Percentiles rank a stretch among this genome's conserved stretches.
These are phyloP conservation scores for Coniochaeta pulveracea DNA, from an alignment of 2,329 filamentous ascomycete species.

Conservation along the genomic window DNA sequence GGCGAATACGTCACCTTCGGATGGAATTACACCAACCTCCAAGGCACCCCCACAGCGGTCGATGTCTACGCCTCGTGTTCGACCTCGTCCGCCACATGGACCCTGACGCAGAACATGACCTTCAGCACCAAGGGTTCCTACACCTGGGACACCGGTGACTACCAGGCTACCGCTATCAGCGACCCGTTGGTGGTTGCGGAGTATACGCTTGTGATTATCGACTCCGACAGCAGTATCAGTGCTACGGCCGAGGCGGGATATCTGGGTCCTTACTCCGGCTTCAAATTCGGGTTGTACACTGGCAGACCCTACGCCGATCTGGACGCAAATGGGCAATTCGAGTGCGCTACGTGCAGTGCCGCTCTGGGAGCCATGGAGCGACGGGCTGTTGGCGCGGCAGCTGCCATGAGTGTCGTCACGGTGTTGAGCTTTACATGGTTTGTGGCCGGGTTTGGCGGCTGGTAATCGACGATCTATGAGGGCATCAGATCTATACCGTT, in stretches of 20 bases:
- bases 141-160: conserved; percentile 46
- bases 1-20: conserved; percentile 46
- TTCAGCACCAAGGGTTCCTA: conserved; percentile 37
- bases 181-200: conserved; percentile 38
- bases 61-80: conserved; percentile 49
- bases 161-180: conserved; percentile 31
- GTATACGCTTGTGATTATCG: conserved; percentile 53
- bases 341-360: conserved; percentile 46
- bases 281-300: conserved; percentile 48
- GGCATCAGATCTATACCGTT: not conserved
- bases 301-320: conserved; percentile 38
- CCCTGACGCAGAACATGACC: conserved; percentile 52
- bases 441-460: conserved; percentile 33
- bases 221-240: conserved; percentile 39
- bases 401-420: conserved; percentile 44
- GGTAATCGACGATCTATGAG: conserved; percentile 9
- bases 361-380: conserved; percentile 34
- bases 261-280: conserved; percentile 33
- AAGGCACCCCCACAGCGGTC: conserved; percentile 45
- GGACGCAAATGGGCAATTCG: conserved; percentile 38
- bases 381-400: conserved; percentile 35
- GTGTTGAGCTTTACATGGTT: conserved; percentile 55
- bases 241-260: conserved; percentile 44
- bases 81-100: conserved; percentile 40
- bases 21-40: conserved; percentile 56